phyloP scores from a whole-genome alignment of 2,329 filamentous ascomycete species.

The Colletotrichum magnum region DNA sequence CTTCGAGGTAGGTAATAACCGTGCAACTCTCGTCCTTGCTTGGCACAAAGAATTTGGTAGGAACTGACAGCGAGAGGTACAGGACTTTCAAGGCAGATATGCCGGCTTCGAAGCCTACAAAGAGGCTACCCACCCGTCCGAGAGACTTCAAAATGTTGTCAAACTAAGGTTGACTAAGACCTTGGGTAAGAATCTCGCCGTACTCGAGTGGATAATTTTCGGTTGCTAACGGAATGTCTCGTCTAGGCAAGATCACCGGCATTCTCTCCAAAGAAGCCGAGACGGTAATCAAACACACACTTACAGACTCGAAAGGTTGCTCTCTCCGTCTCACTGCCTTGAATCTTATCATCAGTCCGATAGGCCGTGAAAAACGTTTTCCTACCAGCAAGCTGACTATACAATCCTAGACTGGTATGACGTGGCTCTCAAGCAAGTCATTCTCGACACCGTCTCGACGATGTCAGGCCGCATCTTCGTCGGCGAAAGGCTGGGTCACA shows the following conservation, averaged over 20 bases:
- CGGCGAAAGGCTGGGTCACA: constrained; percentile 58
- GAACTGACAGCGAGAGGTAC: background rate
- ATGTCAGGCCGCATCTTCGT: constrained; percentile 65
- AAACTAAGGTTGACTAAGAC: constrained; percentile 14
- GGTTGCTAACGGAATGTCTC: too few relatives aligned
- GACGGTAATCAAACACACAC: background rate
- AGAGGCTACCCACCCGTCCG: background rate
- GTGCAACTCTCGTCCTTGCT: background rate
- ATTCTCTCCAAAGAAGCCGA: constrained; percentile 4
- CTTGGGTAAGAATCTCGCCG: background rate
- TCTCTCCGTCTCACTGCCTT: too few relatives aligned
- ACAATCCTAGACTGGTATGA: background rate
- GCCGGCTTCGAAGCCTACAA: constrained; percentile 20
- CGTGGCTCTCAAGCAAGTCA: constrained; percentile 1
- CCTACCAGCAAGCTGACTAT: too few relatives aligned
- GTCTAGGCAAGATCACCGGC: background rate
- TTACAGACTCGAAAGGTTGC: constrained; percentile 6
- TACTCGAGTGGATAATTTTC: too few relatives aligned
- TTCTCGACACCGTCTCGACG: constrained; percentile 56
- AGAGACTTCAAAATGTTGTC: constrained; percentile 3
- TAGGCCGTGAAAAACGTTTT: too few relatives aligned
- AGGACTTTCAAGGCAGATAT: constrained; percentile 15
- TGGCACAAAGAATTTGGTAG: background rate
- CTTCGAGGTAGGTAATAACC: background rate
- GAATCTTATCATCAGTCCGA: too few relatives aligned